A percentile compares a stretch with the other conserved stretches of the same genome.
Evolutionary conservation across 768 basidiomycete species (phyloP).

Genomic region (Rubroboletus pulcherrimus): DNA sequence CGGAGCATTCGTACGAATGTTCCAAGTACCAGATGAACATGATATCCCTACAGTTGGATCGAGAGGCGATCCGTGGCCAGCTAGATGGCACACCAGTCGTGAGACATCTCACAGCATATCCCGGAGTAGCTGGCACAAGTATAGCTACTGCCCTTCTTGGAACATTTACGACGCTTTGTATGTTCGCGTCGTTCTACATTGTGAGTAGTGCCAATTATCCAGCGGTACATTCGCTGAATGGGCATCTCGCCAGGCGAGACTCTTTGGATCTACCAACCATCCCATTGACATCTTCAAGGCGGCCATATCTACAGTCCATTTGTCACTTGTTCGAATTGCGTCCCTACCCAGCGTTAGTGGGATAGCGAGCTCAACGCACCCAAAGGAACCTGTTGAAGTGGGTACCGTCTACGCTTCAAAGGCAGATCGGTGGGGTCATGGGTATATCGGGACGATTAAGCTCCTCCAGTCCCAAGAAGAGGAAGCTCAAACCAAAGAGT

Average conservation of each 20-base stretch:
- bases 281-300: conserved; percentile 59
- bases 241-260: conserved; percentile 50
- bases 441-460: conserved; percentile 45
- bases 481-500: conserved; percentile 39
- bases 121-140: conserved; percentile 66
- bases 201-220: conserved; percentile 39
- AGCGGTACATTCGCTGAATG: neutral
- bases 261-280: conserved; percentile 64
- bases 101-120: conserved; percentile 62
- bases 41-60: conserved; percentile 54
- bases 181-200: conserved; percentile 57
- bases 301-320: conserved; percentile 62
- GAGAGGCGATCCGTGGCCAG: conserved; percentile 32
- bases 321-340: conserved; percentile 55
- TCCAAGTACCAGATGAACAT: conserved; percentile 79
- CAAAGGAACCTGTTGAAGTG: conserved; percentile 13
- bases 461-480: conserved; percentile 53
- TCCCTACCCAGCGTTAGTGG: conserved; percentile 39
- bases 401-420: conserved; percentile 50
- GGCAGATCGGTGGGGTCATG: conserved; percentile 53
- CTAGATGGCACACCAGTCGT: conserved; percentile 9
- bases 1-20: conserved; percentile 60
- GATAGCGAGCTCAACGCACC: neutral
- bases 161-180: conserved; percentile 43
- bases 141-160: conserved; percentile 49